Conservation (phyloP, 1,139 yeast genomes). For the Pichia sp. region DNA sequence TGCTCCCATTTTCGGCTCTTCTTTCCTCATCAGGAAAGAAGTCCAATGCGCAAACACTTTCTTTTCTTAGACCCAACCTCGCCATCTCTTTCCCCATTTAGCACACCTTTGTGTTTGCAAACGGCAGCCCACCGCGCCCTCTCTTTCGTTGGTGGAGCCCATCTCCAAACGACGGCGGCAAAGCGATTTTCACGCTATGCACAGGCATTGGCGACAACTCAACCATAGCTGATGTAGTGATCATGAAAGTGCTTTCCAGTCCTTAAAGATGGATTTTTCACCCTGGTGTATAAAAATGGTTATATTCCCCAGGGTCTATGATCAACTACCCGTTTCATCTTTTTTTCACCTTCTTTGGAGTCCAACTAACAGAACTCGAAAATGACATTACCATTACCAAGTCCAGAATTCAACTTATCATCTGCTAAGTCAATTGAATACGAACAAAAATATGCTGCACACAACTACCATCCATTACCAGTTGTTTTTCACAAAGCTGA, state of each 20-base stretch:
- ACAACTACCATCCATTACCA: slow-evolving; percentile 94
- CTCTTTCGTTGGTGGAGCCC: not conserved
- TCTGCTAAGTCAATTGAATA: slow-evolving; percentile 60
- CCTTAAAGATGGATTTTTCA: not conserved
- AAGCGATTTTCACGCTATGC: slow-evolving; percentile 6
- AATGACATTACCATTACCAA: slow-evolving; percentile 11
- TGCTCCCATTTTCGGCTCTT: too few species aligned
- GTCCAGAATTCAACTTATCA: slow-evolving; percentile 41
- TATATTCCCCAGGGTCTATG: not conserved
- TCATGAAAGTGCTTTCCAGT: not conserved
- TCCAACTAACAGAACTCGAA: too few species aligned
- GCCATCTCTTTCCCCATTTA: not conserved
- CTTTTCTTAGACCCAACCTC: not conserved
- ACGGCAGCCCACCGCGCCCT: not conserved
- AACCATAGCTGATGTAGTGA: slow-evolving; percentile 11
- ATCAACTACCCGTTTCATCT: too few species aligned
- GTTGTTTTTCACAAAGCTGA: slow-evolving; percentile 81
- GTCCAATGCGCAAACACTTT: too few species aligned
- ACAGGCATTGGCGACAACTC: slow-evolving; percentile 15
- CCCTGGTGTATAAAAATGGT: not conserved
- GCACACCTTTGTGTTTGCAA: not conserved
- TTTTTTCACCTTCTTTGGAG: too few species aligned
- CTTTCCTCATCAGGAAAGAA: too few species aligned
- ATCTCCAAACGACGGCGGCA: not conserved
- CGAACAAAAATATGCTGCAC: slow-evolving; percentile 85